Percentiles rank a stretch among this genome's conserved stretches.
Evolutionary conservation across 176 grass and related monocot genomes (phyloP).

Genomic region (Oryza longistaminata): DNA sequence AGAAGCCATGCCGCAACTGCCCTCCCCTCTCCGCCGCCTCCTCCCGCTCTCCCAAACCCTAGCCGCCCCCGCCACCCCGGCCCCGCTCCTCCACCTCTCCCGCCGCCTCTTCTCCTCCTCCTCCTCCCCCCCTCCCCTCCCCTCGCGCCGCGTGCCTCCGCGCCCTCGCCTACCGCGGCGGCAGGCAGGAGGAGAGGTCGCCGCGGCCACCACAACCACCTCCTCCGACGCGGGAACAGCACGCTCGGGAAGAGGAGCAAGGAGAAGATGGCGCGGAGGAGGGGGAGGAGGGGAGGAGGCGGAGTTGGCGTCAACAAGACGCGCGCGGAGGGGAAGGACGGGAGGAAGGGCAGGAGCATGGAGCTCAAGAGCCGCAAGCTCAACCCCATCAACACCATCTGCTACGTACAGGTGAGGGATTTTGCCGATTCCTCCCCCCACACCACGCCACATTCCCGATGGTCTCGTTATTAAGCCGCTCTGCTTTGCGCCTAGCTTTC

Average conservation of each 20-base stretch:
- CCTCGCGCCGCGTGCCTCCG: conserved; percentile 30
- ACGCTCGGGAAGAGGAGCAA: conserved; percentile 42
- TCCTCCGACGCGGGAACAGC: conserved; percentile 52
- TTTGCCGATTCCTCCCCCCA: not conserved
- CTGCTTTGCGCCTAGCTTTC: not conserved
- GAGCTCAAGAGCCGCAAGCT: conserved; percentile 83
- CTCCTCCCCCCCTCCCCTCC: not conserved
- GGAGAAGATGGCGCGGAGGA: conserved; percentile 41
- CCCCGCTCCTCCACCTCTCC: conserved; percentile 52
- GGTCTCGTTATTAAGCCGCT: not conserved
- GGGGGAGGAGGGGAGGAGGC: conserved; percentile 37
- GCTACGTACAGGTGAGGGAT: conserved; percentile 76
- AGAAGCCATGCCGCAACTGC: conserved; percentile 48
- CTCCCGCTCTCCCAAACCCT: conserved; percentile 53
- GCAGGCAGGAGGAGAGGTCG: not conserved
- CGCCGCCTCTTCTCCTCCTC: conserved; percentile 32
- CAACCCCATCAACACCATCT: conserved; percentile 91
- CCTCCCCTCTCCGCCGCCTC: conserved; percentile 42
- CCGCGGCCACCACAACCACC: conserved; percentile 34
- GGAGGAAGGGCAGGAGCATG: conserved; percentile 52
- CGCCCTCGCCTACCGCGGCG: conserved; percentile 36
- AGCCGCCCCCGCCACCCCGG: conserved; percentile 16
- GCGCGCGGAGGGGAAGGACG: conserved; percentile 79
- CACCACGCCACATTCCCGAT: not conserved
- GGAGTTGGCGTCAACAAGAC: conserved; percentile 58